A percentile compares a stretch with the other conserved stretches of the same genome.
Evolutionary conservation across 371 early-diverging fungal genomes (phyloP).

Genomic region (Saksenaea vasiformis): DNA sequence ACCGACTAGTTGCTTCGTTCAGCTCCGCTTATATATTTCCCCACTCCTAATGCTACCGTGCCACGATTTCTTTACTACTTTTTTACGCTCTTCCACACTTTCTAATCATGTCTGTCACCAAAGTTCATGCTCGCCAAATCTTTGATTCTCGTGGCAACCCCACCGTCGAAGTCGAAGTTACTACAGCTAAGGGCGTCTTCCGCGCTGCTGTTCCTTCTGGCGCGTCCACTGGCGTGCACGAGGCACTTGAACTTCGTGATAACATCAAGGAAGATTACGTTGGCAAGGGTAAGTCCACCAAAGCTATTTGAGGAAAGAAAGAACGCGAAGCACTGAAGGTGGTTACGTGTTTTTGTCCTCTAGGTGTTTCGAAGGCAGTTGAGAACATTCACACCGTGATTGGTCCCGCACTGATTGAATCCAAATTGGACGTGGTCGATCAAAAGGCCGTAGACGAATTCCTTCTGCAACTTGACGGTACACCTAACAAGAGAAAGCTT

Average conservation of each 20-base stretch:
- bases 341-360: background rate
- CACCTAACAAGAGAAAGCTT: conserved; percentile 92
- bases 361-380: conserved; percentile 92
- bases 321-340: background rate
- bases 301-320: background rate
- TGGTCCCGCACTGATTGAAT: conserved; percentile 78
- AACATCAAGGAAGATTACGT: conserved; percentile 82
- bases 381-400: conserved; percentile 91
- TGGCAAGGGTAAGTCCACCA: conserved; percentile 83
- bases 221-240: conserved; percentile 99
- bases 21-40: background rate
- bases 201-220: conserved; percentile 99
- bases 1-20: background rate
- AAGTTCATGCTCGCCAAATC: conserved; percentile 97
- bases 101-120: conserved; percentile 57
- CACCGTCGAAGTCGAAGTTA: conserved; percentile 98
- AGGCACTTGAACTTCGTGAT: conserved; percentile 98
- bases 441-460: conserved; percentile 93
- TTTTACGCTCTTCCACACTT: conserved; percentile 11
- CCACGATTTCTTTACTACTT: conserved; percentile 5
- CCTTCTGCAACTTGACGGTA: conserved; percentile 92
- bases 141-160: conserved; percentile 99
- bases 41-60: background rate
- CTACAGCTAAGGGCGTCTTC: conserved; percentile 88
- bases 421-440: conserved; percentile 78